Base-by-base conservation (phyloP, 495 filamentous ascomycete species). In the Evernia prunastri region DNA sequence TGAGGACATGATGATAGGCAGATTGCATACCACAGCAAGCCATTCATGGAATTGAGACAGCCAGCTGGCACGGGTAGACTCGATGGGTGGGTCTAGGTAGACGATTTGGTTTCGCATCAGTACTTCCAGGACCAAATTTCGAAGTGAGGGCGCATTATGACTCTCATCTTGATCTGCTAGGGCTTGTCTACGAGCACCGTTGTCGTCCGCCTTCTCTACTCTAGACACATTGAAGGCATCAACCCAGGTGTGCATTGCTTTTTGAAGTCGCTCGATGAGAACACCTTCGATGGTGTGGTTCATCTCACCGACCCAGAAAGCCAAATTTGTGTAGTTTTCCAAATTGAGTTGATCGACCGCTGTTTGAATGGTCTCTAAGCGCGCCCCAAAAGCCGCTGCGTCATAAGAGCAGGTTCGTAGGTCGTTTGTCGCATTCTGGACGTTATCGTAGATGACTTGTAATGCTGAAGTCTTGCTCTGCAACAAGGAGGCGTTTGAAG, bases 31-130 rank as follows among this genome's bases (percentile, higher is more conserved):
- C 63, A 94, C 83, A 36, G 88, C 92, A 43, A 99, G 82, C 92
- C 94, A 97, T 33, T 88, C 83, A 67, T 97, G 92, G 59, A 99
- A 82, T 68, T 97, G 92, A 10, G 82, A 83, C 67, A 96, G 88
- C 95, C 95, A 99, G 72, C 87, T 94, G 15, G 93, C 92, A 60
- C 92, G 84, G 39, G 94, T 92, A 74, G 84, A 95, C 72, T 96
- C 91, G 23, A 96, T 78, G 18, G 94, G 94, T 3, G 94, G 94
- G 56, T 96, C 92, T 33, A 99, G 82, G 68, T 92, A 95, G 58
- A 99, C 94, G 69, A 96, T 84, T 74, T 97, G 95, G 67, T 97
- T 97, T 36, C 89, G 89, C 86, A 97, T 97, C 7, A 90, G 89
- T 36, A 99, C 87, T 71, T 97, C 94, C 70, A 96, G 92, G 37